These are phyloP conservation scores for Carex pumila DNA, from an alignment of 176 grass and related monocot species.

Conservation along the genomic window DNA sequence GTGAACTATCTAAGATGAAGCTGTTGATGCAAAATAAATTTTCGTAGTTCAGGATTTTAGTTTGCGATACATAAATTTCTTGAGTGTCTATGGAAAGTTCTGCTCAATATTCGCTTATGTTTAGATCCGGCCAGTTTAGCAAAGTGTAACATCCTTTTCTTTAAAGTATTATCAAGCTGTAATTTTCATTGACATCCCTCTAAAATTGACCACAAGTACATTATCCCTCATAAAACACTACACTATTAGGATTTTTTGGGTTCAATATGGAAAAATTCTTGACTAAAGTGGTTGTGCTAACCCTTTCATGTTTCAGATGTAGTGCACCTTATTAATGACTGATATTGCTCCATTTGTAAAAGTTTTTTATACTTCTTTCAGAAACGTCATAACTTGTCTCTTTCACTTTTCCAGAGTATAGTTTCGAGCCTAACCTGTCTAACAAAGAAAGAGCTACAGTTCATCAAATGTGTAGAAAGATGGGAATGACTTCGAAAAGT, in stretches of 20 bases:
- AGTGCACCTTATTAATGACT: not conserved
- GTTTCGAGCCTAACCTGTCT: conserved; percentile 59
- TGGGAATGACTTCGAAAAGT: conserved; percentile 90
- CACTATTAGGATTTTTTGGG: conserved; percentile 1
- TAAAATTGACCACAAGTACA: not conserved
- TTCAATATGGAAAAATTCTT: not conserved
- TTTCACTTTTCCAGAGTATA: conserved; percentile 48
- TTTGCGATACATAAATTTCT: not conserved
- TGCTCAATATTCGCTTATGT: not conserved
- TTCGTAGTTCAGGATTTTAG: not conserved
- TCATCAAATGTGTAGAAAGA: conserved; percentile 65
- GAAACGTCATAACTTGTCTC: conserved; percentile 1
- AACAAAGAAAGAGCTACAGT: conserved; percentile 55
- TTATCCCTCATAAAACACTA: not conserved
- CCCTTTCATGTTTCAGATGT: not conserved
- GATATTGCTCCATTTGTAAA: not conserved
- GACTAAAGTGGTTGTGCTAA: not conserved
- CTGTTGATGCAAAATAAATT: not conserved
- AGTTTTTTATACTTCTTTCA: conserved; percentile 1
- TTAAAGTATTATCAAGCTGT: not conserved
- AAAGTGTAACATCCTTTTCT: not conserved
- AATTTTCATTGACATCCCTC: not conserved
- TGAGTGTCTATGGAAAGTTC: not conserved
- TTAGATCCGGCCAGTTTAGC: not conserved
- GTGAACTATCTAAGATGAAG: not conserved